Percentiles rank a stretch among this genome's conserved stretches.
phyloP scores from a whole-genome alignment of 1,284 basidiomycete genomes.

The Moesziomyces parantarcticus region DNA sequence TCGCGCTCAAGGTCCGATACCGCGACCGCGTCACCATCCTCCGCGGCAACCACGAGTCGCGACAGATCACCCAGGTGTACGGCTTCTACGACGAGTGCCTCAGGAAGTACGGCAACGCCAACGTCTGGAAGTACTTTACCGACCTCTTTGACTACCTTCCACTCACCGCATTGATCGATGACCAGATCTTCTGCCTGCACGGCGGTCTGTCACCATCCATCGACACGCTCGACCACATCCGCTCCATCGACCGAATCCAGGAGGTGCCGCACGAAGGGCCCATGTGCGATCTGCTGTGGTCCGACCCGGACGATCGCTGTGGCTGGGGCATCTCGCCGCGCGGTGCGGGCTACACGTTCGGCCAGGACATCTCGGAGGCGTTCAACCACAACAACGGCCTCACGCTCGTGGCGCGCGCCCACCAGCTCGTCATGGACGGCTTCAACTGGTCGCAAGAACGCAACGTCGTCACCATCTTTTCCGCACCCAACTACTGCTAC shows the following conservation, averaged over 20 bases:
- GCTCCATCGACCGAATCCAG: constrained; percentile 97
- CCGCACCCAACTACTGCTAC: constrained; percentile 90
- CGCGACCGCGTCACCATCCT: constrained; percentile 98
- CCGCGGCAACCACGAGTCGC: constrained; percentile 96
- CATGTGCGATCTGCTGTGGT: constrained; percentile 99
- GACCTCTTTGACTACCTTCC: constrained; percentile 99
- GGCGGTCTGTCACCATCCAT: constrained; percentile 98
- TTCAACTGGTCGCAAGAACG: constrained; percentile 97
- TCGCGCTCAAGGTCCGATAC: constrained; percentile 97
- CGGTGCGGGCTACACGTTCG: constrained; percentile 98
- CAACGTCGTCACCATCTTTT: constrained; percentile 99
- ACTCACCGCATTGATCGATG: constrained; percentile 95
- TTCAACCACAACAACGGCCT: constrained; percentile 99
- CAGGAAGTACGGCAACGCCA: constrained; percentile 99
- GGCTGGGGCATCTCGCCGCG: constrained; percentile 99
- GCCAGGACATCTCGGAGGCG: constrained; percentile 96
- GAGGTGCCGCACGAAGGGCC: constrained; percentile 99
- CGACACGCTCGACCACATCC: constrained; percentile 98
- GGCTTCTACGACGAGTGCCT: constrained; percentile 99
- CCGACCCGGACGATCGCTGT: constrained; percentile 97
- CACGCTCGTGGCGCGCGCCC: constrained; percentile 78
- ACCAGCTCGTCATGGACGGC: constrained; percentile 92
- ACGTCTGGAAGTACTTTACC: constrained; percentile 99
- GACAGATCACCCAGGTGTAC: constrained; percentile 99
- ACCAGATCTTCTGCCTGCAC: constrained; percentile 99